Evolutionary conservation across 768 basidiomycete species (phyloP).

Genomic region (Austroboletus eburneus): DNA sequence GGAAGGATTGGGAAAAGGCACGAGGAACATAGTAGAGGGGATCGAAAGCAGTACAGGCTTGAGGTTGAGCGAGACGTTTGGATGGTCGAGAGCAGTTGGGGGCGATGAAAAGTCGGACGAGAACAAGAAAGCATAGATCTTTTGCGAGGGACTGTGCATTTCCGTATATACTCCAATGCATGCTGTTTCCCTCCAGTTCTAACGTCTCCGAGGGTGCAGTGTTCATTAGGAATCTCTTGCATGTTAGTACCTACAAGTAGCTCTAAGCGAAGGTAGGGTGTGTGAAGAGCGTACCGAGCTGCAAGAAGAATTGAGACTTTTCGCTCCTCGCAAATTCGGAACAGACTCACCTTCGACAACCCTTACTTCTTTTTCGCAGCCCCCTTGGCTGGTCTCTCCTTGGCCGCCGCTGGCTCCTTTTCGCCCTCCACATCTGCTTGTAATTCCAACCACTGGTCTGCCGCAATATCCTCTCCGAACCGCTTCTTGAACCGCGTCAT

Average conservation of each 20-base stretch:
- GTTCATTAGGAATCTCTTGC: neutral
- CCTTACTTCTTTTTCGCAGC: conserved; percentile 20
- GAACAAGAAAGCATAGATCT: conserved; percentile 13
- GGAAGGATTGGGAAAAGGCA: conserved; percentile 41
- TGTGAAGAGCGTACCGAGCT: neutral
- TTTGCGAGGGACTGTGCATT: neutral
- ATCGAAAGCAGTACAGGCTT: conserved; percentile 71
- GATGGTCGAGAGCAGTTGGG: conserved; percentile 33
- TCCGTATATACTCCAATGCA: neutral
- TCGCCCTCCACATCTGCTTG: conserved; percentile 26
- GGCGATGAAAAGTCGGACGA: conserved; percentile 14
- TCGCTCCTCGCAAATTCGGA: neutral
- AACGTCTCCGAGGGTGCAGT: neutral
- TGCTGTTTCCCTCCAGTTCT: neutral
- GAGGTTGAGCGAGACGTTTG: conserved; percentile 59
- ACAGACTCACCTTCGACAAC: conserved; percentile 1
- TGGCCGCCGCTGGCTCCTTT: conserved; percentile 24
- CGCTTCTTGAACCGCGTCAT: conserved; percentile 75
- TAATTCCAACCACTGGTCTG: conserved; percentile 28
- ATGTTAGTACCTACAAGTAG: too few species aligned
- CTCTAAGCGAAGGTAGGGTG: too few species aligned
- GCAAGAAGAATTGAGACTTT: conserved; percentile 2
- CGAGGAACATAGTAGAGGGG: conserved; percentile 44
- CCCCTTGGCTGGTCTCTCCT: conserved; percentile 17
- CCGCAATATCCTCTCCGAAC: conserved; percentile 53